phyloP scores from a whole-genome alignment of 441 rosid genomes.

The Populus hybrid region DNA sequence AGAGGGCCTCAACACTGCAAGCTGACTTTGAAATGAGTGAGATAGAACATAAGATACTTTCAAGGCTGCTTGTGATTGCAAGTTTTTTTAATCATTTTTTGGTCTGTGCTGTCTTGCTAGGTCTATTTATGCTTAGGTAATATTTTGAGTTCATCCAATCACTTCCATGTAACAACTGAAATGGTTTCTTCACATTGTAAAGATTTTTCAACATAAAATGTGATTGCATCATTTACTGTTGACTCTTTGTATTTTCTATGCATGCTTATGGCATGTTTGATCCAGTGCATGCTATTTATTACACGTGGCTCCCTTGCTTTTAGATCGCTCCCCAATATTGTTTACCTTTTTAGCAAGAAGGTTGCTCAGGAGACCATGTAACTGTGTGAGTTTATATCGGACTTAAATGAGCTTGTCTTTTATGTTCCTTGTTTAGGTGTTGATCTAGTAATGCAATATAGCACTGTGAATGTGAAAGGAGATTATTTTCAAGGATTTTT shows the following conservation, averaged over 20 bases:
- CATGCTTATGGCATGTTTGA: background rate
- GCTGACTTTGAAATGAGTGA: conserved; percentile 13
- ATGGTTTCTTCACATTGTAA: background rate
- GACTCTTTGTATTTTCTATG: background rate
- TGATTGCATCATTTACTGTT: background rate
- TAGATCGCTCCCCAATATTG: background rate
- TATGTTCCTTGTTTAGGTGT: background rate
- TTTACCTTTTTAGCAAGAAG: background rate
- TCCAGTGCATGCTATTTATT: background rate
- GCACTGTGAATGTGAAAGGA: background rate
- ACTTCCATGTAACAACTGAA: background rate
- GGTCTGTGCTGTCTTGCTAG: background rate
- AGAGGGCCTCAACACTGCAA: background rate
- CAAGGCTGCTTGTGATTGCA: conserved; percentile 5
- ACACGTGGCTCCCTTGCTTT: background rate
- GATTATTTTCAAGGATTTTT: background rate
- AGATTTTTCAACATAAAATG: background rate
- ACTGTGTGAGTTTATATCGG: background rate
- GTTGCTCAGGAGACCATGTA: background rate
- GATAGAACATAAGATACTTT: background rate
- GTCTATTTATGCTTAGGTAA: background rate
- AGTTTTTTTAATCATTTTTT: background rate
- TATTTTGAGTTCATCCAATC: background rate
- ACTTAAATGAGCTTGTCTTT: background rate
- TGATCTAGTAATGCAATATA: background rate